Evolutionary conservation across 2,329 filamentous ascomycete species (phyloP).

Genomic region (Mycosphaerella sp.): DNA sequence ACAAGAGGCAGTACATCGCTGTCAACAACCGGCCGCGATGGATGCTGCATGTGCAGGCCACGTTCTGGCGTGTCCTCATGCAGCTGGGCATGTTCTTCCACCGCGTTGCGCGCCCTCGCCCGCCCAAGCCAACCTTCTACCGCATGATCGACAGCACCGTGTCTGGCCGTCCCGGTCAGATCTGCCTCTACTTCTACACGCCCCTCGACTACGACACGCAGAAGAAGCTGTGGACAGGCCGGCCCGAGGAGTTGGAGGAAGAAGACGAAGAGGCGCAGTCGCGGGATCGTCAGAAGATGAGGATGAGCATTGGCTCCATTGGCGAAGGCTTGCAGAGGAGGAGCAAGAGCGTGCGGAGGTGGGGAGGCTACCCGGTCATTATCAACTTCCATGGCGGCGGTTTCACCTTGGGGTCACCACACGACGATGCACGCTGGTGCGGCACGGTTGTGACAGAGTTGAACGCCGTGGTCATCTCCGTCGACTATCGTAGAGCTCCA

Average conservation of each 20-base stretch:
- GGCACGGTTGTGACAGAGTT: slow-evolving; percentile 50
- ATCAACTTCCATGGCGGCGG: slow-evolving; percentile 62
- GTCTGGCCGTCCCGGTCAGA: slow-evolving; percentile 41
- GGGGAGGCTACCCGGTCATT: slow-evolving; percentile 48
- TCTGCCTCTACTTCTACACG: slow-evolving; percentile 57
- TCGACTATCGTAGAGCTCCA: slow-evolving; percentile 56
- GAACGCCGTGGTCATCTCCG: slow-evolving; percentile 54
- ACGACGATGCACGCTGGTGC: slow-evolving; percentile 57
- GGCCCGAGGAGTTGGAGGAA: slow-evolving; percentile 4
- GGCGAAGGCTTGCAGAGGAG: slow-evolving; percentile 22
- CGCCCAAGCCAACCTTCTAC: slow-evolving; percentile 56
- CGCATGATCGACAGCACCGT: slow-evolving; percentile 49
- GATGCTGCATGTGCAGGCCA: slow-evolving; percentile 57
- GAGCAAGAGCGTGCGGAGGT: slow-evolving; percentile 35
- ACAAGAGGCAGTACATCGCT: slow-evolving; percentile 14
- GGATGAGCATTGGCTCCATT: slow-evolving; percentile 25
- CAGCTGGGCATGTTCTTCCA: slow-evolving; percentile 64
- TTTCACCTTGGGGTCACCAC: slow-evolving; percentile 54
- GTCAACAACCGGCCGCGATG: slow-evolving; percentile 44
- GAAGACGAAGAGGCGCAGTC: slow-evolving; percentile 18
- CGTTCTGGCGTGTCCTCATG: slow-evolving; percentile 63
- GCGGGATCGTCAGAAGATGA: slow-evolving; percentile 19
- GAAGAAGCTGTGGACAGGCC: slow-evolving; percentile 32
- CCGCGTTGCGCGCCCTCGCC: slow-evolving; percentile 54
- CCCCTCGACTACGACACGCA: slow-evolving; percentile 47